Base-by-base conservation (phyloP, 371 early-diverging fungal species). In the Batrachochytrium dendrobatidis region DNA sequence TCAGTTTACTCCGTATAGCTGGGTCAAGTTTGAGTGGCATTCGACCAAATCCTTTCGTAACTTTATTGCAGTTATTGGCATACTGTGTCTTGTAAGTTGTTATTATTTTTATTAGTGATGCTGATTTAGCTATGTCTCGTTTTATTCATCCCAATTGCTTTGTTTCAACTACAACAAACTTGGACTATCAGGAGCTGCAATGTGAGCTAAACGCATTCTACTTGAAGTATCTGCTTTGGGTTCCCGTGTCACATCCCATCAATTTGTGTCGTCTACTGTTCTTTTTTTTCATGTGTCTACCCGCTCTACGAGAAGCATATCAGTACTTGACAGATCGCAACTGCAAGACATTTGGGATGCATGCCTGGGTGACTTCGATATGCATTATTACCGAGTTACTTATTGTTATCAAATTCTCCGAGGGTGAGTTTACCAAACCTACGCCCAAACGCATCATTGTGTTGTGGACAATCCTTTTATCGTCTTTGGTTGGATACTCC, bases 181-280 rank as follows among this genome's bases (percentile, higher is more conserved):
- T n/a, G 52, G 28, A 7, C 8, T 29, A 1, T 3, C 49, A 72
- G 75, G 70, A 69, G 53, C 56, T 94, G 62, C 82, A 84, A 61
- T 83, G 84, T 52, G 95, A 95, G 68, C 71, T 96, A 50, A 94
- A 94, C 64, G 90, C 89, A 43, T 95, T 95, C 65, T 95, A 95
- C 61, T 77, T 97, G 34, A 97, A 95, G 74, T 87, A 85, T 55
- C 76, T 95, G 12, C 72, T 95, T 34, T 95, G 93, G 92, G 73
- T 95, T n/a, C 93, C 97, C 20, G 90, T 94, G 10, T 86, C 86
- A 55, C 90, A 95, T 72, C 76, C 78, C 52, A 64, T 95, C 50
- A 92, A 94, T 58, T 79, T 86, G 4, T 79, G 77, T 33, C 86
- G 97, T 6, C 75, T 95, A 52, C 75, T 86, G 20, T 74, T 88